Percentiles rank a stretch among this genome's conserved stretches.
These are phyloP conservation scores for Tylopilus orsonianus DNA, from an alignment of 1,284 basidiomycete species.

Conservation along the genomic window DNA sequence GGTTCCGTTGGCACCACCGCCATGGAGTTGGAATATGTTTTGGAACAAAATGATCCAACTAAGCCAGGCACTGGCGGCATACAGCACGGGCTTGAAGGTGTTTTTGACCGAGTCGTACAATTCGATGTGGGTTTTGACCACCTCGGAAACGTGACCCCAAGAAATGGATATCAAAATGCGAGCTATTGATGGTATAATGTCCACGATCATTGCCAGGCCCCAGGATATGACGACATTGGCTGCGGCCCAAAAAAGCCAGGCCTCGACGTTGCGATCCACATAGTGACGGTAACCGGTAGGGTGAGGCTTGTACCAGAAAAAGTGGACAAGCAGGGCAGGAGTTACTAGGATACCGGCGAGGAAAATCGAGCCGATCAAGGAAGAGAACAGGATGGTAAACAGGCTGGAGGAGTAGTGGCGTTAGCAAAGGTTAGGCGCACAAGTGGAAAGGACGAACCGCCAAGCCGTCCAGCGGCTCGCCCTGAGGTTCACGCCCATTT, in stretches of 20 bases:
- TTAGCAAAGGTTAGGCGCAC: constrained; percentile 4
- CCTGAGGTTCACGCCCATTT: constrained; percentile 53
- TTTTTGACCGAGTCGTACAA: constrained; percentile 67
- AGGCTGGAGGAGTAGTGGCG: constrained; percentile 40
- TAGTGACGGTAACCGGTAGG: constrained; percentile 56
- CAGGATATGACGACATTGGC: constrained; percentile 73
- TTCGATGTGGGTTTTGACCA: constrained; percentile 63
- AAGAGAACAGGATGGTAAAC: constrained; percentile 63
- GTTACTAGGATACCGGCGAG: constrained; percentile 59
- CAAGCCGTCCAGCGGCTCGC: constrained; percentile 49
- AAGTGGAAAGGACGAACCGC: constrained; percentile 43
- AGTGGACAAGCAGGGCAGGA: constrained; percentile 61
- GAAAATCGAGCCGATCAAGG: constrained; percentile 67
- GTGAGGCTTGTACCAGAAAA: constrained; percentile 65
- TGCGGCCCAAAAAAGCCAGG: constrained; percentile 79
- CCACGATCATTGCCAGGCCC: constrained; percentile 69
- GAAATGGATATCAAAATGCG: constrained; percentile 52
- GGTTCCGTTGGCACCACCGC: constrained; percentile 36
- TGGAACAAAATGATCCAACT: constrained; percentile 72
- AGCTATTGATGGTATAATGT: constrained; percentile 58
- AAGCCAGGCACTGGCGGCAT: constrained; percentile 63
- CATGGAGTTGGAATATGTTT: constrained; percentile 57
- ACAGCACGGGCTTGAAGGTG: constrained; percentile 66
- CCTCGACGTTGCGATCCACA: constrained; percentile 65
- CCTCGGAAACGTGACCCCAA: constrained; percentile 76